Conservation (phyloP, 1,139 yeast species). For the Insectozyma bohioensis region DNA sequence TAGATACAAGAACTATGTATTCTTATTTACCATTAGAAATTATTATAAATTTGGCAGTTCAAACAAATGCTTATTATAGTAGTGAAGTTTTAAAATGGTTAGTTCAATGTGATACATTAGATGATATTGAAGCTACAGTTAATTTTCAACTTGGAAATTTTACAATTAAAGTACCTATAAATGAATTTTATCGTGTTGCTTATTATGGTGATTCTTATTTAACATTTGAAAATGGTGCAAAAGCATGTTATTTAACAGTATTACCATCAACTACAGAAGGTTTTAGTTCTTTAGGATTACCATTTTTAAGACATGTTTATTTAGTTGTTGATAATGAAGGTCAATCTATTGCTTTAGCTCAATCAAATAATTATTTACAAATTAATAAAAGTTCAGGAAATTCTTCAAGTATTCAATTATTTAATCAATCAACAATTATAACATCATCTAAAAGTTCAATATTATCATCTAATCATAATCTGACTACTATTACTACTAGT, state of each 20-base stretch:
- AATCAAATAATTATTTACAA: conserved; percentile 17
- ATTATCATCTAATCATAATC: background rate
- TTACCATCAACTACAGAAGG: conserved; percentile 53
- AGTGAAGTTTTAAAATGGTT: conserved; percentile 57
- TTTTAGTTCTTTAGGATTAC: conserved; percentile 58
- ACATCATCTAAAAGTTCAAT: conserved; percentile 1
- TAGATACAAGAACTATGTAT: conserved; percentile 59
- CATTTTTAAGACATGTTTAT: conserved; percentile 57
- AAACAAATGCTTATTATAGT: conserved; percentile 68
- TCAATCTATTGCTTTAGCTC: conserved; percentile 50
- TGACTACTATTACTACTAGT: background rate
- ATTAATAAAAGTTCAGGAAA: conserved; percentile 5
- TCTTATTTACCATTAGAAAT: conserved; percentile 59
- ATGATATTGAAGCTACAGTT: conserved; percentile 47
- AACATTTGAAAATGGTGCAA: conserved; percentile 51
- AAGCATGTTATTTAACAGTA: conserved; percentile 62
- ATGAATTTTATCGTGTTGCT: conserved; percentile 48
- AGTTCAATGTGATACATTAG: conserved; percentile 56
- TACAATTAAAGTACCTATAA: conserved; percentile 52
- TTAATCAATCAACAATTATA: conserved; percentile 2
- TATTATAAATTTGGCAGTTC: conserved; percentile 67
- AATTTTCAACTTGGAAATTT: conserved; percentile 56
- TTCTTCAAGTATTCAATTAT: conserved; percentile 1
- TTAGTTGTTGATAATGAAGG: conserved; percentile 70
- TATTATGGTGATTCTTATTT: conserved; percentile 28